Base-by-base conservation (phyloP, 495 filamentous ascomycete species). In the Thermochaetoides thermophila region DNA sequence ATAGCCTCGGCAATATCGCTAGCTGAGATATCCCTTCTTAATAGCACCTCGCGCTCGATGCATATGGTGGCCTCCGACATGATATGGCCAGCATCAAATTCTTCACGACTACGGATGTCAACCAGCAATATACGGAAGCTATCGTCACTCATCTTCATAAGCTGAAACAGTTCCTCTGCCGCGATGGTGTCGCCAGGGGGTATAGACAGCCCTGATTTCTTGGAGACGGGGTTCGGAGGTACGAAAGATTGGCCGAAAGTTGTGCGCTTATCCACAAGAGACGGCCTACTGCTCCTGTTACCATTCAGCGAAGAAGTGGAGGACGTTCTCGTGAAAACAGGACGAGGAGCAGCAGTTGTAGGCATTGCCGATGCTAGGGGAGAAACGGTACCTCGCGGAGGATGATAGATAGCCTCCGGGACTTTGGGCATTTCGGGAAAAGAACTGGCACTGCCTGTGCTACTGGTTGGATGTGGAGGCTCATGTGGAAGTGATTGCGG, bases 31-130 rank as follows among this genome's bases (percentile, higher is more conserved):
- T 84, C 77, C 24, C 71, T 64, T 32, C 78, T 69, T 37, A 82
- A 51, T 10, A 67, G 55, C 13, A 69, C 69, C 24, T 85, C 71
- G n/a, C 87, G 84, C 45, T 99, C 89, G 31, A 96, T 67, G 55
- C 87, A 96, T 27, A 96, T 80, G 20, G 86, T 78, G 7, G 70
- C 78, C 32, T 72, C 70, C 7, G 76, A 73, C 59, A 73, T 76
- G 26, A 99, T 83, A 45, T 99, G 91, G 1, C 89, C 89, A 23
- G 69, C 60, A 42, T 95, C 84, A 49, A 79, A 99, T 20, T 81
- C 69, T 25, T 81, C 76, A 21, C 89, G 79, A 39, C 66, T 60
- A 16, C 91, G 74, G 29, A 95, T 74, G 59, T 96, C 89, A 42
- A 99, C 80, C 12, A 96, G 39, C 2, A 99, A 57, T 3, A 94